A percentile compares a stretch with the other conserved stretches of the same genome.
Conservation (phyloP, 495 filamentous ascomycete species). For the Neurospora sp. region DNA sequence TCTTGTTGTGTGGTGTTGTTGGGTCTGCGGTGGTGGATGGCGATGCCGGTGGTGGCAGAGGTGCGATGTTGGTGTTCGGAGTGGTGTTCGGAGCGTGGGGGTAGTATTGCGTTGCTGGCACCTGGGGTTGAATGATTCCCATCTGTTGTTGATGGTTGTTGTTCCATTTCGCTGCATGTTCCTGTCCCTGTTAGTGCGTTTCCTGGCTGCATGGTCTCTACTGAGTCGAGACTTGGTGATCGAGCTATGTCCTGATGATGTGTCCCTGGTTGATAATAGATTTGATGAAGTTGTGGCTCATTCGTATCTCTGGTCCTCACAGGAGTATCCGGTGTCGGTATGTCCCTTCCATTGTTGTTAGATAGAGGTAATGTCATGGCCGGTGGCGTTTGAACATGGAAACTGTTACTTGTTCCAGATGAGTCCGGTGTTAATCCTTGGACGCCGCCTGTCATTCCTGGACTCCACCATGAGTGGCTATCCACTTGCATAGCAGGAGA, state of each 20-base stretch:
- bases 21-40: not conserved
- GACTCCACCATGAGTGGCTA: conserved; percentile 14
- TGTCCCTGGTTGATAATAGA: not conserved
- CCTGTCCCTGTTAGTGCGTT: not conserved
- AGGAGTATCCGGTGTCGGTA: not conserved
- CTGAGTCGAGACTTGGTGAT: not conserved
- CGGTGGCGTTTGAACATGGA: conserved; percentile 3
- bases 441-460: conserved; percentile 6
- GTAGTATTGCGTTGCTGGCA: not conserved
- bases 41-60: not conserved
- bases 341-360: not conserved
- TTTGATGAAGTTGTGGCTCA: not conserved
- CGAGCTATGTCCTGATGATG: not conserved
- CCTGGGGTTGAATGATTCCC: too few species aligned
- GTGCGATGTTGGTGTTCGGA: not conserved
- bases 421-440: conserved; percentile 8
- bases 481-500: conserved; percentile 2
- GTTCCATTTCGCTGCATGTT: not conserved
- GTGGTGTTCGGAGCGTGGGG: too few species aligned
- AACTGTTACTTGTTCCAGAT: not conserved
- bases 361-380: not conserved
- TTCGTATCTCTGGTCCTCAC: not conserved
- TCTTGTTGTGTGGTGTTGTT: not conserved
- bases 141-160: not conserved
- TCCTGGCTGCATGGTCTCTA: not conserved